Evolutionary conservation across 139 green algal species (phyloP).

Genomic region (Pleodorina starrii): DNA sequence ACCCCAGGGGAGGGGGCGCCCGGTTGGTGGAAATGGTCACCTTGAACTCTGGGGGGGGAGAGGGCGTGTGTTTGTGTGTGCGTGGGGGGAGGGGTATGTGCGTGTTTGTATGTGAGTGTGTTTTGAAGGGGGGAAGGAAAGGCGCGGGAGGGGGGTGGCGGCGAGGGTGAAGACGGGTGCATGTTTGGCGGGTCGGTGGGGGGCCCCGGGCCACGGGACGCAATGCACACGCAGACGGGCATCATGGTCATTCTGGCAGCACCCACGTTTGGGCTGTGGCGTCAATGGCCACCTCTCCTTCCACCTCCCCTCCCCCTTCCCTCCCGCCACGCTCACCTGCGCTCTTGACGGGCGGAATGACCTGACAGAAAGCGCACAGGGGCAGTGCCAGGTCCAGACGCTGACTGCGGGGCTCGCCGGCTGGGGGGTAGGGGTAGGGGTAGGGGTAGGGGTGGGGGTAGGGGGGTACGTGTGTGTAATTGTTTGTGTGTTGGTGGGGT

Average conservation of each 20-base stretch:
- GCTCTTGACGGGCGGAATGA: constrained; percentile 65
- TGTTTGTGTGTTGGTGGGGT: neutral
- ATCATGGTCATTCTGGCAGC: too few relatives aligned
- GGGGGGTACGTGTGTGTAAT: too few relatives aligned
- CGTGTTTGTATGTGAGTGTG: too few relatives aligned
- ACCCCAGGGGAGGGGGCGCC: constrained; percentile 58
- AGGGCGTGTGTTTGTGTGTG: too few relatives aligned
- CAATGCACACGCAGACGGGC: too few relatives aligned
- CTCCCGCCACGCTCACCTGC: constrained; percentile 57
- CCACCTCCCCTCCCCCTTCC: too few relatives aligned
- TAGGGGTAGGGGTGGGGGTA: too few relatives aligned
- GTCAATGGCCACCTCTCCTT: too few relatives aligned
- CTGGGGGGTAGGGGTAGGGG: neutral
- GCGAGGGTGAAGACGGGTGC: neutral
- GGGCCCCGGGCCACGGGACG: too few relatives aligned
- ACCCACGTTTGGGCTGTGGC: too few relatives aligned
- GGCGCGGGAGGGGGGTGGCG: neutral
- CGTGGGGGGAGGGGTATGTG: too few relatives aligned
- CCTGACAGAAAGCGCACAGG: constrained; percentile 59
- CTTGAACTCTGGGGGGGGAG: constrained; percentile 67
- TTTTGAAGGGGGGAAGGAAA: neutral
- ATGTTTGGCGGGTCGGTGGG: too few relatives aligned
- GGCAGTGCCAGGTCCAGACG: constrained; percentile 61
- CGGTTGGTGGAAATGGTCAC: constrained; percentile 76
- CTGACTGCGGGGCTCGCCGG: constrained; percentile 44